phyloP scores from a whole-genome alignment of 129 eudicot genomes.

The Arctium lappa region DNA sequence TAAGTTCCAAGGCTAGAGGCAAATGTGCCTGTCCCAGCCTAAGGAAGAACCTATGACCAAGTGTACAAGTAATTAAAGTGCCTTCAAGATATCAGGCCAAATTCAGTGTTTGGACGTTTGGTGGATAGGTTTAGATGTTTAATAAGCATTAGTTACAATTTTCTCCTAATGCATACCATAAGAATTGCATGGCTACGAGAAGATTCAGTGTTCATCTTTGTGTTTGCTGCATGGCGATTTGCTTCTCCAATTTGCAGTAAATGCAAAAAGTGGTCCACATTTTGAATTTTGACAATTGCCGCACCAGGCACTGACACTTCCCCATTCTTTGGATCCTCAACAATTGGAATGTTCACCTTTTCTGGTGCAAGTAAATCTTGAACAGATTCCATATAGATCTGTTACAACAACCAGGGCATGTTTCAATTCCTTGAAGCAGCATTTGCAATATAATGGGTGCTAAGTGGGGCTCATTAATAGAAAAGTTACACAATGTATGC shows the following conservation, averaged over 20 bases:
- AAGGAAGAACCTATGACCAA: not conserved
- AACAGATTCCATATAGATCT: conserved; percentile 89
- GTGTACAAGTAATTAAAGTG: not conserved
- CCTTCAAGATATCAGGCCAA: not conserved
- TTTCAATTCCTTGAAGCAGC: conserved; percentile 9
- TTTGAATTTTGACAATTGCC: conserved; percentile 56
- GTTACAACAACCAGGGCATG: conserved; percentile 18
- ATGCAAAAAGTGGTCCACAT: conserved; percentile 69
- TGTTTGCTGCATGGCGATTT: conserved; percentile 98
- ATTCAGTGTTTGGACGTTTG: not conserved
- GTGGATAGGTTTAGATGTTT: not conserved
- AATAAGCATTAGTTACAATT: not conserved
- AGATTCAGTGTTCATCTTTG: conserved; percentile 93
- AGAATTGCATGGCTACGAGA: conserved; percentile 99
- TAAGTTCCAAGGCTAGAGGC: not conserved
- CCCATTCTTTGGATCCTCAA: conserved; percentile 88
- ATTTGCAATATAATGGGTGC: not conserved
- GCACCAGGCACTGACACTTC: conserved; percentile 90
- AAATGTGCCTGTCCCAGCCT: not conserved
- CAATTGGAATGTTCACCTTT: conserved; percentile 78
- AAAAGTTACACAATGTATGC: not conserved
- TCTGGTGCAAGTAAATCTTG: conserved; percentile 99
- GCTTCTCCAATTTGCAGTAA: conserved; percentile 80
- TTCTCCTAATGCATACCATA: conserved; percentile 48
- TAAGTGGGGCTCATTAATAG: not conserved